These are phyloP conservation scores for Cyclotella atomus DNA, from an alignment of 108 stramenopile species.

Conservation along the genomic window DNA sequence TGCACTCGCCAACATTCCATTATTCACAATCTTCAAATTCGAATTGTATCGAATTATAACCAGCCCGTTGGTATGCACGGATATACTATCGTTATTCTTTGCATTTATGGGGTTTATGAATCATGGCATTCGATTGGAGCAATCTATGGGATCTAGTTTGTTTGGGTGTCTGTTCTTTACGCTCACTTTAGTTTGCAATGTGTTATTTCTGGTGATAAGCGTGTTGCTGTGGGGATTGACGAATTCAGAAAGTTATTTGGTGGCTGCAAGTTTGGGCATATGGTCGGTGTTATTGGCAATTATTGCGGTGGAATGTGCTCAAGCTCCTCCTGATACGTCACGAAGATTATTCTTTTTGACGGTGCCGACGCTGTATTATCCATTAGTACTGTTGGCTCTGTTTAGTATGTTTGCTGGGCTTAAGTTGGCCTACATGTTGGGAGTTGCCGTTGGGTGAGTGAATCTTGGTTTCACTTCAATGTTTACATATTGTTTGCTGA, in stretches of 20 bases:
- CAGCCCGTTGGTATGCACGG: slow-evolving; percentile 69
- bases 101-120: slow-evolving; percentile 73
- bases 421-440: slow-evolving; percentile 58
- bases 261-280: slow-evolving; percentile 55
- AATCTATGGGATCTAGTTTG: slow-evolving; percentile 71
- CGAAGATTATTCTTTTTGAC: slow-evolving; percentile 70
- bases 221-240: slow-evolving; percentile 53
- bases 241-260: slow-evolving; percentile 44
- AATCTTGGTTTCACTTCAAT: no score
- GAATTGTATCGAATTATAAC: slow-evolving; percentile 81
- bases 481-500: not conserved
- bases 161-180: slow-evolving; percentile 68
- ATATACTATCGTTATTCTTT: slow-evolving; percentile 67
- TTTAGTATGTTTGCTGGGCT: slow-evolving; percentile 75
- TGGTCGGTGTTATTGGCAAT: slow-evolving; percentile 78
- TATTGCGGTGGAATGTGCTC: slow-evolving; percentile 75
- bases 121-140: slow-evolving; percentile 70
- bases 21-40: slow-evolving; percentile 70
- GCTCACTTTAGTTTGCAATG: slow-evolving; percentile 60
- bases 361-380: slow-evolving; percentile 75
- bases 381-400: slow-evolving; percentile 67
- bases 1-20: slow-evolving; percentile 73
- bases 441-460: slow-evolving; percentile 79
- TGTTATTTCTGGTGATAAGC: slow-evolving; percentile 50
- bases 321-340: slow-evolving; percentile 62